Conservation (phyloP, 1,284 basidiomycete genomes). For the Cryptococcus sp. region DNA sequence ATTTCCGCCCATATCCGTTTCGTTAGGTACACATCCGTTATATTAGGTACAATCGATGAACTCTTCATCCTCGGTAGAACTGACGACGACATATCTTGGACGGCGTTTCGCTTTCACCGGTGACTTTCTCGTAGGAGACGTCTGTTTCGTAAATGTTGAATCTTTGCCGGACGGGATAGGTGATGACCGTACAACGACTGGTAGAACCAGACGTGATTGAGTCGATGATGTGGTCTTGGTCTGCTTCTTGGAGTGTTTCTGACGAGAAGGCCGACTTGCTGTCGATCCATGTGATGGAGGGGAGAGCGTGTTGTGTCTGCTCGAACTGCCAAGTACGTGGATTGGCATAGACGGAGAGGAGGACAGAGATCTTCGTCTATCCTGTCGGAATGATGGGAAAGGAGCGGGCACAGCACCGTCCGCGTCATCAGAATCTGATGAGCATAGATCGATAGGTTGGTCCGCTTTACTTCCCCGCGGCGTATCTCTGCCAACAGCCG, state of each 20-base stretch:
- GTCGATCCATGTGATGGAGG: too few relatives aligned
- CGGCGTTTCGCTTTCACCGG: conserved; percentile 2
- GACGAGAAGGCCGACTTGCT: too few relatives aligned
- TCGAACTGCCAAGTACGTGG: too few relatives aligned
- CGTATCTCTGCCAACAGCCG: not conserved
- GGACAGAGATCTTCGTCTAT: not conserved
- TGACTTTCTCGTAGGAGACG: not conserved
- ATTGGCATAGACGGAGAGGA: too few relatives aligned
- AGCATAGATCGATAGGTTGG: conserved; percentile 21
- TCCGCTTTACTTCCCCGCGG: not conserved
- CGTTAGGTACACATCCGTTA: too few relatives aligned
- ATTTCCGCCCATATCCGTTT: too few relatives aligned
- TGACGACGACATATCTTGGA: conserved; percentile 13
- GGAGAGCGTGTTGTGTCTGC: too few relatives aligned
- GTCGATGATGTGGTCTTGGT: conserved; percentile 1
- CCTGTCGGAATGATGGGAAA: not conserved
- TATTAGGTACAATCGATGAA: conserved; percentile 15
- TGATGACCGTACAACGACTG: not conserved
- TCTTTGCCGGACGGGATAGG: not conserved
- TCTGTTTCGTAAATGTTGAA: not conserved
- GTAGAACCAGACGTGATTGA: not conserved
- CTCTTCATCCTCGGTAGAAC: conserved; percentile 19
- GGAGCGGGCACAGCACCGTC: not conserved
- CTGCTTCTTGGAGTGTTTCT: not conserved
- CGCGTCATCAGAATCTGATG: conserved; percentile 9